A percentile compares a stretch with the other conserved stretches of the same genome.
phyloP scores from a whole-genome alignment of 2,329 filamentous ascomycete species.

The Stagonosporopsis chrysanthemi region DNA sequence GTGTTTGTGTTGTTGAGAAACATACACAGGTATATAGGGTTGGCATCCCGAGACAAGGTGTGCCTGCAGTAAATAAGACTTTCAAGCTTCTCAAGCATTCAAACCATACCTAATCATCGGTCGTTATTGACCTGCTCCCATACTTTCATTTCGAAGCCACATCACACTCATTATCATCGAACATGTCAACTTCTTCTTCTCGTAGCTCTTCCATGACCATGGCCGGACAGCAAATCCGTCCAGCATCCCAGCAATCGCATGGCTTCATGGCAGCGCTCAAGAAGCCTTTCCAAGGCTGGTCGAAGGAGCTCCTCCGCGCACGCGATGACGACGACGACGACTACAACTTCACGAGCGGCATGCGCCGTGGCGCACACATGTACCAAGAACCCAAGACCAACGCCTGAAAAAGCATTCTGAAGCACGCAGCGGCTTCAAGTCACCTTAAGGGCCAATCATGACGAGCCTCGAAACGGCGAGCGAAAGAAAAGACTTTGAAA shows the following conservation, averaged over 20 bases:
- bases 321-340: conserved; percentile 46
- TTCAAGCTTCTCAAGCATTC: neutral
- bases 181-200: conserved; percentile 15
- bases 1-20: conserved; percentile 5
- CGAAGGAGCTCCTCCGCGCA: conserved; percentile 42
- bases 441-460: neutral
- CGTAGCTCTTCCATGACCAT: conserved; percentile 14
- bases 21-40: conserved; percentile 1
- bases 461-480: neutral
- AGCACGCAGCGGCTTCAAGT: neutral
- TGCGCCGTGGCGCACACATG: conserved; percentile 26
- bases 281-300: conserved; percentile 48
- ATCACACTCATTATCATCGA: neutral
- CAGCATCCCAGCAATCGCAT: neutral
- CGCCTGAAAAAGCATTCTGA: neutral
- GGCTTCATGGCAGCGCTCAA: conserved; percentile 34
- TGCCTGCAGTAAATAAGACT: conserved; percentile 1
- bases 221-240: neutral
- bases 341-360: conserved; percentile 45
- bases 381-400: conserved; percentile 10
- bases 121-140: neutral
- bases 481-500: neutral
- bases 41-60: neutral
- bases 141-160: neutral
- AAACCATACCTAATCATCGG: neutral